phyloP scores from a whole-genome alignment of 2,329 filamentous ascomycete genomes.

The Verticillium alfalfae region DNA sequence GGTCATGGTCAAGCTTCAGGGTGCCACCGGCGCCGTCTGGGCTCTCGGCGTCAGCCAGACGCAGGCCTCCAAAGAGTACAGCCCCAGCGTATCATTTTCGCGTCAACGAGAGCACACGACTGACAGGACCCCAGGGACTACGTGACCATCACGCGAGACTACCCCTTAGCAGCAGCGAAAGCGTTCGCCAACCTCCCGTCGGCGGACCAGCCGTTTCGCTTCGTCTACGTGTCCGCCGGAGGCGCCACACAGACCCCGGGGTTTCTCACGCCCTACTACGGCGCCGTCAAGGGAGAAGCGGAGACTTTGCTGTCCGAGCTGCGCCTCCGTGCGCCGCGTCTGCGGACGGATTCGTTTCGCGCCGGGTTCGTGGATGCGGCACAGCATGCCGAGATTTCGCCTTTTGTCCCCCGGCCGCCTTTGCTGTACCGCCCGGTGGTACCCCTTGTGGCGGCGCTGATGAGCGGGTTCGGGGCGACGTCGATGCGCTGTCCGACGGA shows the following conservation, averaged over 20 bases:
- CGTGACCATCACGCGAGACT: constrained; percentile 61
- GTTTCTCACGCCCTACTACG: constrained; percentile 51
- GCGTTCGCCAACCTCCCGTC: constrained; percentile 47
- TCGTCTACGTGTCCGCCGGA: constrained; percentile 64
- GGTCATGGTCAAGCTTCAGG: constrained; percentile 54
- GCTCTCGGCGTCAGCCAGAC: constrained; percentile 62
- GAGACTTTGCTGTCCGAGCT: constrained; percentile 56
- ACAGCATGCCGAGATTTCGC: neutral
- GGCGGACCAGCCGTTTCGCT: constrained; percentile 52
- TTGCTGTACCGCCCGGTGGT: neutral
- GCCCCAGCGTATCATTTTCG: neutral
- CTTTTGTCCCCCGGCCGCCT: neutral
- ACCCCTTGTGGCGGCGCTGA: neutral
- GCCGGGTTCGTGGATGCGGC: neutral
- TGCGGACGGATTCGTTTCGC: neutral
- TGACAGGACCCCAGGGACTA: neutral
- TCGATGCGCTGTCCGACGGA: constrained; percentile 33
- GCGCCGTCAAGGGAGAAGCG: constrained; percentile 60
- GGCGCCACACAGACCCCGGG: constrained; percentile 55
- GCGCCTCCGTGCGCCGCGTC: neutral
- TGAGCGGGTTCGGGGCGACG: neutral
- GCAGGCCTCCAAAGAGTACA: constrained; percentile 46
- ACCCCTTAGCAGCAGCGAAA: constrained; percentile 56
- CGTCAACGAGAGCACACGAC: neutral
- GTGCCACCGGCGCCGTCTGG: constrained; percentile 67